Percentiles rank a stretch among this genome's conserved stretches.
Evolutionary conservation across 176 grass and related monocot species (phyloP).

Genomic region (sorghum (Sorghum bicolor)): DNA sequence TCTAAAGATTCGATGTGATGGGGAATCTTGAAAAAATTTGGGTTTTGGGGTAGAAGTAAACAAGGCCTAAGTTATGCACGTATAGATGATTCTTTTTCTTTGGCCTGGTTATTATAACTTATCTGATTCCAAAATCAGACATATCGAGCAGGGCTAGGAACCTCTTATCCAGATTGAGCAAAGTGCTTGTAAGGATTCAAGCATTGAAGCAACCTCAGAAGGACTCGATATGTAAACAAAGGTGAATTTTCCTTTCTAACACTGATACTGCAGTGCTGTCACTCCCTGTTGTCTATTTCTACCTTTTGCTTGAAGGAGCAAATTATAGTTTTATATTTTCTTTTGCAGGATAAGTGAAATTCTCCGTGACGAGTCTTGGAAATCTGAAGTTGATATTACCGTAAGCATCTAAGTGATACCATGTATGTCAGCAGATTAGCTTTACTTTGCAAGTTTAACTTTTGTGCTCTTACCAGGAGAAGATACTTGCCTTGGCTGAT

Average conservation of each 20-base stretch:
- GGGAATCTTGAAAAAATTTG: too few species aligned
- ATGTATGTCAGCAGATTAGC: background rate
- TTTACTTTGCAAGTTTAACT: conserved; percentile 29
- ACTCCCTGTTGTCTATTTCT: conserved; percentile 20
- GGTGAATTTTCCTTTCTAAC: conserved; percentile 38
- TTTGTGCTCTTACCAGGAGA: conserved; percentile 54
- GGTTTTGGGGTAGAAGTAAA: too few species aligned
- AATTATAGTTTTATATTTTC: conserved; percentile 20
- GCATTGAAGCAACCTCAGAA: conserved; percentile 76
- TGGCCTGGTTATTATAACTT: conserved; percentile 41
- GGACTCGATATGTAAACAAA: conserved; percentile 64
- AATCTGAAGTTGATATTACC: conserved; percentile 59
- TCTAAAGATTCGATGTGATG: too few species aligned
- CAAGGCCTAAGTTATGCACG: background rate
- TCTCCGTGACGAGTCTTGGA: conserved; percentile 58
- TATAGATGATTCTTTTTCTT: conserved; percentile 25
- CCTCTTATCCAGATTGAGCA: conserved; percentile 90
- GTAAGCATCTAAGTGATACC: conserved; percentile 53
- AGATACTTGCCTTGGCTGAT: conserved; percentile 73
- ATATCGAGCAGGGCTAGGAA: conserved; percentile 84
- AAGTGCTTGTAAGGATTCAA: conserved; percentile 70
- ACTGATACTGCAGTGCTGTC: background rate
- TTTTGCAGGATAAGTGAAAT: conserved; percentile 76
- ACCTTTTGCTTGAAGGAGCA: background rate
- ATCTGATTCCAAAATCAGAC: conserved; percentile 91